phyloP scores from a whole-genome alignment of 2,329 filamentous ascomycete species.

The Calcarisporium arbuscula region DNA sequence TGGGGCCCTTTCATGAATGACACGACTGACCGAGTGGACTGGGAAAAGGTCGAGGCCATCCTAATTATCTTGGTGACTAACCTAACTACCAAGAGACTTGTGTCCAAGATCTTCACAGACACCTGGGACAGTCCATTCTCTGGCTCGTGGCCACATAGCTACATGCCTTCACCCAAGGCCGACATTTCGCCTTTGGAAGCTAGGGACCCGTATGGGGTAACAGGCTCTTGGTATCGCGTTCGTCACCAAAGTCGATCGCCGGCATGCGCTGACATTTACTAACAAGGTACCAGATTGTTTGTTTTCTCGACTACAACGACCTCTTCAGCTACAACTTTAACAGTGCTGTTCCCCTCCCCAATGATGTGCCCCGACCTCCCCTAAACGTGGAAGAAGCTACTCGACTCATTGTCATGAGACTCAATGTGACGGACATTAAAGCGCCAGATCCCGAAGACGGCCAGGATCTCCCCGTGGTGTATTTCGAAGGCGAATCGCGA shows the following conservation, averaged over 20 bases:
- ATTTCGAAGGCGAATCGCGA: constrained; percentile 58
- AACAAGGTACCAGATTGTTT: constrained; percentile 29
- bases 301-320: constrained; percentile 62
- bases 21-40: constrained; percentile 57
- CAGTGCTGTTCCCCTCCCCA: constrained; percentile 30
- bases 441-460: constrained; percentile 49
- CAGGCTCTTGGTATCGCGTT: constrained; percentile 66
- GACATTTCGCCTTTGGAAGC: constrained; percentile 39
- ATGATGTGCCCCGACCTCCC: constrained; percentile 40
- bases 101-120: constrained; percentile 39
- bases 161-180: constrained; percentile 27
- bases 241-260: constrained; percentile 13
- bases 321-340: constrained; percentile 67
- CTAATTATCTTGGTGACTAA: constrained; percentile 64
- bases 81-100: constrained; percentile 41
- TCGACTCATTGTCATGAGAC: constrained; percentile 62
- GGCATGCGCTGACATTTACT: constrained; percentile 8
- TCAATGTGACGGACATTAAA: constrained; percentile 56
- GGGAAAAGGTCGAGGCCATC: constrained; percentile 74
- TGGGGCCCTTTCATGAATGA: constrained; percentile 72
- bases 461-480: constrained; percentile 55
- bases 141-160: constrained; percentile 48
- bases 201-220: constrained; percentile 64
- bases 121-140: constrained; percentile 52
- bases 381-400: constrained; percentile 61